Base-by-base conservation (phyloP, 2,329 filamentous ascomycete genomes). In the Exophiala lecanii-corni region DNA sequence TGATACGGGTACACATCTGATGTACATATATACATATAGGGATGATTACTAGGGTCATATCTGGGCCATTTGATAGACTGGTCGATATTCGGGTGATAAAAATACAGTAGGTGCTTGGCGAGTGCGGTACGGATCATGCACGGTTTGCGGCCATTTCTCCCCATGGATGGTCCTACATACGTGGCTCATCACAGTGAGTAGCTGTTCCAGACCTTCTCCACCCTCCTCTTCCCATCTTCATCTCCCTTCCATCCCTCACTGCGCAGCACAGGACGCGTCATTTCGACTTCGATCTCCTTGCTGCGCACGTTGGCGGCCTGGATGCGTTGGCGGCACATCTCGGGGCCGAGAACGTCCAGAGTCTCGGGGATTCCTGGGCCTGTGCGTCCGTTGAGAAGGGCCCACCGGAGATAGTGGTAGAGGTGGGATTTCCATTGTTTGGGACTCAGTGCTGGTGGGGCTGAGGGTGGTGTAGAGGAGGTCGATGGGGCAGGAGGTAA, bases 361-460 rank as follows among this genome's bases (percentile, higher is more conserved):
- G 70, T 71, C 28, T 71, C 65, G 1, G 70, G 70, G 7, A 76
- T 69, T 12, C 70, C 66, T 1, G 78, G 76, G 0, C 79, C 79
- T 7, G 70, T 66, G 15, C 63, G 63, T 2, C 74, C 75, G 30
- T 67, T 74, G 2, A 69, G 66, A 17, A 82, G 50, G 2, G 74
- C 76, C 69, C 75, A 75, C 39, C 79, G 70, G 40, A 82, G 61
- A 54, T 75, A 79, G 43, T 70, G 62, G 60, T 79, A 74, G 3
- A 79, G 51, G 38, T 72, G 62, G 40, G 65, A 70, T 45, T 66
- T 70, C 46, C 46, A 55, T 20, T 16, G 30, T 26, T 46, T 50
- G 4, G 34, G 12, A 9, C 37, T 35, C 12, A 26, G 23, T 12
- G 36, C 28, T 4, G 37, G 20, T 9, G 16, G 32, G 6, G 6